phyloP scores from a whole-genome alignment of 2,329 filamentous ascomycete species.

The Cercospora sojina region DNA sequence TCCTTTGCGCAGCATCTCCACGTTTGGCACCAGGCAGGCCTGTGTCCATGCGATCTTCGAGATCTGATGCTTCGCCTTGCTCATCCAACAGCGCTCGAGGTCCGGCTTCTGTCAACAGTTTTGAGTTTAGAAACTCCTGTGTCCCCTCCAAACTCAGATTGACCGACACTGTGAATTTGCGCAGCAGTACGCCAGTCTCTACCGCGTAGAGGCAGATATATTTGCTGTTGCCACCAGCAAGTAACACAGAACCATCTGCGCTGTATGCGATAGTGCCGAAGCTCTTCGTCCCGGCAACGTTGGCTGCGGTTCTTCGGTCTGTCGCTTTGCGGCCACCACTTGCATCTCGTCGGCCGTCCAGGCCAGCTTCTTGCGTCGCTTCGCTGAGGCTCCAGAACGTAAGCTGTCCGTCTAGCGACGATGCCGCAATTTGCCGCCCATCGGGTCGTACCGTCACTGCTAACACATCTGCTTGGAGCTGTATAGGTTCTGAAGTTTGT shows the following conservation, averaged over 20 bases:
- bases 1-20: slow-evolving; percentile 79
- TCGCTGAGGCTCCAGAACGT: slow-evolving; percentile 94
- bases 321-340: slow-evolving; percentile 87
- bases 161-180: slow-evolving; percentile 92
- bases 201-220: slow-evolving; percentile 98
- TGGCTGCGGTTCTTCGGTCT: slow-evolving; percentile 88
- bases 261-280: slow-evolving; percentile 89
- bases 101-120: slow-evolving; percentile 84
- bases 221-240: slow-evolving; percentile 95
- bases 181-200: slow-evolving; percentile 82
- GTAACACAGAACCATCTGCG: slow-evolving; percentile 82
- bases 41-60: slow-evolving; percentile 77
- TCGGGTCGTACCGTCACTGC: slow-evolving; percentile 86
- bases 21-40: slow-evolving; percentile 82
- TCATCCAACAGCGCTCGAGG: slow-evolving; percentile 82
- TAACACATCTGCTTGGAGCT: slow-evolving; percentile 87
- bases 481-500: slow-evolving; percentile 90
- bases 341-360: slow-evolving; percentile 88
- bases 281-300: slow-evolving; percentile 82
- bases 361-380: slow-evolving; percentile 76
- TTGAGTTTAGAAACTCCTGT: slow-evolving; percentile 95
- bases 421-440: slow-evolving; percentile 84
- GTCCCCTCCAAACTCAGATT: slow-evolving; percentile 96
- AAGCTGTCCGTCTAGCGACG: slow-evolving; percentile 87
- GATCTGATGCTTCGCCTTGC: slow-evolving; percentile 81